Conservation (phyloP, 495 filamentous ascomycete genomes). For the Bombardia bombarda region DNA sequence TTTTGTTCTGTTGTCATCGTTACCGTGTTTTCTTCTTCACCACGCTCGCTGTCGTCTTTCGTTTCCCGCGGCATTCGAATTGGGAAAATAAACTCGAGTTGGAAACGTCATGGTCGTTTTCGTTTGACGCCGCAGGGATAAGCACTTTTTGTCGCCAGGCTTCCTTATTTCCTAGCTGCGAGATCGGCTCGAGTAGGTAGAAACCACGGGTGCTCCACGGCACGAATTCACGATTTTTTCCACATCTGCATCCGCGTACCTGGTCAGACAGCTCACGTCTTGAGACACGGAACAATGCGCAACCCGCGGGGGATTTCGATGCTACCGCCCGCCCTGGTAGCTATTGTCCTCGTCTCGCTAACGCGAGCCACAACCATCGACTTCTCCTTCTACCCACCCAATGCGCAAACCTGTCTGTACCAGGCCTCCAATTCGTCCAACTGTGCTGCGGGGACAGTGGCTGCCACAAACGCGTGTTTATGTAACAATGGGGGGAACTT, state of each 20-base stretch:
- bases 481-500: slow-evolving; percentile 38
- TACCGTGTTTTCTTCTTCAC: not conserved
- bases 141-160: too few species aligned
- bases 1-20: not conserved
- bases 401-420: slow-evolving; percentile 31
- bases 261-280: too few species aligned
- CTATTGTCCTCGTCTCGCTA: slow-evolving; percentile 24
- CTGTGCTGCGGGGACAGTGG: slow-evolving; percentile 23
- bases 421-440: slow-evolving; percentile 21
- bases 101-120: too few species aligned
- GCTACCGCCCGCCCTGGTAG: slow-evolving; percentile 16
- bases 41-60: not conserved
- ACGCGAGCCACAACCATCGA: slow-evolving; percentile 21
- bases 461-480: slow-evolving; percentile 33
- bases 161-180: too few species aligned
- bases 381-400: slow-evolving; percentile 34
- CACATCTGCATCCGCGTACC: too few species aligned
- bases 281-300: slow-evolving; percentile 13
- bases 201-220: too few species aligned
- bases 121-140: too few species aligned
- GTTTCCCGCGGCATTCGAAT: not conserved
- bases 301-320: slow-evolving; percentile 1
- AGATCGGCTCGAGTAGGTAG: too few species aligned
- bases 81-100: too few species aligned
- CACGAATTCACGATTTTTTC: too few species aligned